These are phyloP conservation scores for Kewa caespitosa DNA, from an alignment of 179 eudicot species.

Conservation along the genomic window DNA sequence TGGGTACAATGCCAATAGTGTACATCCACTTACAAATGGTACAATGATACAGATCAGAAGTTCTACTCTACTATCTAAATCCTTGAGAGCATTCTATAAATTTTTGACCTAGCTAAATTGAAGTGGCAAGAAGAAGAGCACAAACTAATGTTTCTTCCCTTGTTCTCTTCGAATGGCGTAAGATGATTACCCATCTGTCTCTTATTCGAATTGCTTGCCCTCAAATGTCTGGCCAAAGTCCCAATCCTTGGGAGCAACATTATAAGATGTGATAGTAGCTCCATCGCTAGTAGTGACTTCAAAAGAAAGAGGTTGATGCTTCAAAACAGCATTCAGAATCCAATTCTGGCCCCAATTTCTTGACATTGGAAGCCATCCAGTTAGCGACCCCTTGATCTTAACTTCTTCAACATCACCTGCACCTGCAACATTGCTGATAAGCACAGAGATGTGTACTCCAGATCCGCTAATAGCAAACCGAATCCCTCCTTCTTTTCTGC, in stretches of 20 bases:
- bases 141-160: not conserved
- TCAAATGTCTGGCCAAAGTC: conserved; percentile 72
- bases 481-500: conserved; percentile 90
- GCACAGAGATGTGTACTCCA: conserved; percentile 63
- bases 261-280: conserved; percentile 59
- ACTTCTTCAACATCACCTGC: conserved; percentile 69
- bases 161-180: conserved; percentile 15
- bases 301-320: conserved; percentile 83
- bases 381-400: conserved; percentile 81
- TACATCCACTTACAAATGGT: conserved; percentile 15
- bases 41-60: conserved; percentile 26
- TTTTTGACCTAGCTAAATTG: conserved; percentile 19
- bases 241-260: conserved; percentile 82
- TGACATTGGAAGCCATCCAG: conserved; percentile 96
- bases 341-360: conserved; percentile 97
- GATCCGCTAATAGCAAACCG: conserved; percentile 69
- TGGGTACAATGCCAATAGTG: too few species aligned
- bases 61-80: conserved; percentile 18
- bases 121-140: conserved; percentile 9
- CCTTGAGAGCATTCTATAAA: conserved; percentile 19
- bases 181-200: conserved; percentile 1
- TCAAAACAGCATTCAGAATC: conserved; percentile 79
- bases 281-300: conserved; percentile 82
- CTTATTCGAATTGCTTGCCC: conserved; percentile 72
- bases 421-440: conserved; percentile 86